Evolutionary conservation across 1,139 yeast species (phyloP).

Genomic region (Candida frijolesensis): DNA sequence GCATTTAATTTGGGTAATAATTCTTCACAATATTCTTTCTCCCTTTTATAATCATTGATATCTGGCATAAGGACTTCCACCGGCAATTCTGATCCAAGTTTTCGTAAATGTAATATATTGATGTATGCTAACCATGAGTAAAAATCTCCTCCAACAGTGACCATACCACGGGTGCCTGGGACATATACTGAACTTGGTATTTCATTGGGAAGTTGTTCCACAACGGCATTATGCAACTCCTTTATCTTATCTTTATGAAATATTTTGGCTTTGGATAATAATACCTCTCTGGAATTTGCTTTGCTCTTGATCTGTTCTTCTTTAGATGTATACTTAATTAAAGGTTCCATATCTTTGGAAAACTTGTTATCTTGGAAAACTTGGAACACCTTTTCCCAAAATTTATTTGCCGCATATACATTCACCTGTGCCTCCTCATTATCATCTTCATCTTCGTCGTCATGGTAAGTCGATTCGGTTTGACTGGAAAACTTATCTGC

Average conservation of each 20-base stretch:
- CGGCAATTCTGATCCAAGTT: constrained; percentile 37
- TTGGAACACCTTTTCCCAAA: constrained; percentile 24
- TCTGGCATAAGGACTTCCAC: constrained; percentile 40
- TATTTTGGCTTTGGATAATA: constrained; percentile 31
- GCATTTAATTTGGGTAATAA: constrained; percentile 30
- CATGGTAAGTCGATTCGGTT: background rate
- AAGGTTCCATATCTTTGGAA: constrained; percentile 17
- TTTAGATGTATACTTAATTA: constrained; percentile 17
- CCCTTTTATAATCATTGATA: constrained; percentile 31
- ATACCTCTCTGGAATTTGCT: constrained; percentile 25
- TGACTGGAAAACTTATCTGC: background rate
- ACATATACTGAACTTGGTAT: constrained; percentile 26
- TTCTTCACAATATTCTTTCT: constrained; percentile 27
- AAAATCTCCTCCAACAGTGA: constrained; percentile 40
- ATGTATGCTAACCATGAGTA: constrained; percentile 44
- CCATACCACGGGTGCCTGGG: constrained; percentile 33
- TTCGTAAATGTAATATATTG: constrained; percentile 33
- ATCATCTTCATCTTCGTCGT: background rate
- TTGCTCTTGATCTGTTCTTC: constrained; percentile 16
- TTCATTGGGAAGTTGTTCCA: constrained; percentile 25
- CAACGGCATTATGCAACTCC: constrained; percentile 24
- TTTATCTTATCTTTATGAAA: constrained; percentile 22
- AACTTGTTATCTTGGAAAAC: constrained; percentile 19
- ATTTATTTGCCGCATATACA: constrained; percentile 11
- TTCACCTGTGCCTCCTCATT: background rate